These are phyloP conservation scores for Hansenula anomala DNA, from an alignment of 1,139 yeast genomes.

Conservation along the genomic window DNA sequence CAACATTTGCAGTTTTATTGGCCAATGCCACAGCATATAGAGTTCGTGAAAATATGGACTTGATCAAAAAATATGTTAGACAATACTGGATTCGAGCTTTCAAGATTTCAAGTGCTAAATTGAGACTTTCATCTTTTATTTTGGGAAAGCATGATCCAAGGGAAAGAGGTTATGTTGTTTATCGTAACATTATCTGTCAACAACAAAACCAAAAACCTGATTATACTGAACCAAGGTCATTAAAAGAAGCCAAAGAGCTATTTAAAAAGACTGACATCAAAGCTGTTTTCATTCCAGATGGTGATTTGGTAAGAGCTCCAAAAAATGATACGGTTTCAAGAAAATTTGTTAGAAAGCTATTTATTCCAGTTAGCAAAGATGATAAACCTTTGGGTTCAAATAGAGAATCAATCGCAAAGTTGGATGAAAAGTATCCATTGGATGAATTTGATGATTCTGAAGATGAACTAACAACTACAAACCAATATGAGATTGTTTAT, in stretches of 20 bases:
- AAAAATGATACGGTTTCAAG: constrained; percentile 72
- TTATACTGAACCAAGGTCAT: constrained; percentile 51
- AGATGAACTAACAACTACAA: constrained; percentile 42
- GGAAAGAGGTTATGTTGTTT: constrained; percentile 70
- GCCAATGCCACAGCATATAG: constrained; percentile 3
- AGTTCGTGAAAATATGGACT: constrained; percentile 2
- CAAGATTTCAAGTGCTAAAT: constrained; percentile 45
- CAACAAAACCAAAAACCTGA: constrained; percentile 46
- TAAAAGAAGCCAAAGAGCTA: constrained; percentile 38
- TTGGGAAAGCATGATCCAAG: constrained; percentile 61
- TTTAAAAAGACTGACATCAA: constrained; percentile 37
- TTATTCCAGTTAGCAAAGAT: constrained; percentile 78
- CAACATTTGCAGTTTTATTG: constrained; percentile 1
- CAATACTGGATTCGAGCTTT: constrained; percentile 64
- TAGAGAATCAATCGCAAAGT: constrained; percentile 21
- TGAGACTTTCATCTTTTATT: constrained; percentile 77
- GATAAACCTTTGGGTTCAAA: constrained; percentile 56
- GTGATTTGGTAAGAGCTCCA: constrained; percentile 82
- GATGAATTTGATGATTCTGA: constrained; percentile 51
- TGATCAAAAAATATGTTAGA: constrained; percentile 31
- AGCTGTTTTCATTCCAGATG: constrained; percentile 70
- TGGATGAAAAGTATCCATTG: constrained; percentile 6
- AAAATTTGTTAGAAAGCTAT: constrained; percentile 55
- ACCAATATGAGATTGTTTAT: constrained; percentile 72
- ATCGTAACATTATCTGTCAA: constrained; percentile 45